phyloP scores from a whole-genome alignment of 371 early-diverging fungal genomes.

The Lichtheimia ornata region DNA sequence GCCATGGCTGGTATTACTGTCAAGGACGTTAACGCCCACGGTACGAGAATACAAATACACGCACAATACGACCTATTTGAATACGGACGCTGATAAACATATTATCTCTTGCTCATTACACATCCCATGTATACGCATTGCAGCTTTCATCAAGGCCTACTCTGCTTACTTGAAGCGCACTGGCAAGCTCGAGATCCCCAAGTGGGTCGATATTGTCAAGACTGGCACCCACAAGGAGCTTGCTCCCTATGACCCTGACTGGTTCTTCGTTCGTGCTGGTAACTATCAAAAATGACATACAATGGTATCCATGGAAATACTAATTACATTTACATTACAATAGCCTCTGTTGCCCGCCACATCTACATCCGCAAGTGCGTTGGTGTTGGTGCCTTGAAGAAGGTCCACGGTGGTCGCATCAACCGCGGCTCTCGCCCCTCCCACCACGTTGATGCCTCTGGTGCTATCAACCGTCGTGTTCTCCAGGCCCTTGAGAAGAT shows the following conservation, averaged over 20 bases:
- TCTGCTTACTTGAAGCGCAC: conserved; percentile 97
- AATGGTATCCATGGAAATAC: neutral
- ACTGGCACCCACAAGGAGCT: conserved; percentile 95
- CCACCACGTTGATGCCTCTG: conserved; percentile 87
- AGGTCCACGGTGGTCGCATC: conserved; percentile 89
- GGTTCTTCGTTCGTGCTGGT: conserved; percentile 98
- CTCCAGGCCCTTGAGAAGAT: conserved; percentile 98
- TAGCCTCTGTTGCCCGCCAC: conserved; percentile 96
- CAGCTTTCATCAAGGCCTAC: conserved; percentile 93
- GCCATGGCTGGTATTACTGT: conserved; percentile 83
- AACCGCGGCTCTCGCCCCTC: conserved; percentile 95
- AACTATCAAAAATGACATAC: conserved; percentile 18
- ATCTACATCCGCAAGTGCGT: conserved; percentile 94
- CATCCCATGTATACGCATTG: neutral
- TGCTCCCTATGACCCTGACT: conserved; percentile 97
- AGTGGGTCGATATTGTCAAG: conserved; percentile 98
- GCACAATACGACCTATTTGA: too few species aligned
- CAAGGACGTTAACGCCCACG: conserved; percentile 95
- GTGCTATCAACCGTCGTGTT: conserved; percentile 93
- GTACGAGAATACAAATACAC: conserved; percentile 17
- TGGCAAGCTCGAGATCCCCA: conserved; percentile 97
- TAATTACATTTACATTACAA: conserved; percentile 5
- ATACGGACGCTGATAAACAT: neutral
- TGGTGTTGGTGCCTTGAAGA: conserved; percentile 94
- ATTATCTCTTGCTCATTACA: neutral